A percentile compares a stretch with the other conserved stretches of the same genome.
phyloP scores from a whole-genome alignment of 2,329 filamentous ascomycete species.

The Alternaria sp. region DNA sequence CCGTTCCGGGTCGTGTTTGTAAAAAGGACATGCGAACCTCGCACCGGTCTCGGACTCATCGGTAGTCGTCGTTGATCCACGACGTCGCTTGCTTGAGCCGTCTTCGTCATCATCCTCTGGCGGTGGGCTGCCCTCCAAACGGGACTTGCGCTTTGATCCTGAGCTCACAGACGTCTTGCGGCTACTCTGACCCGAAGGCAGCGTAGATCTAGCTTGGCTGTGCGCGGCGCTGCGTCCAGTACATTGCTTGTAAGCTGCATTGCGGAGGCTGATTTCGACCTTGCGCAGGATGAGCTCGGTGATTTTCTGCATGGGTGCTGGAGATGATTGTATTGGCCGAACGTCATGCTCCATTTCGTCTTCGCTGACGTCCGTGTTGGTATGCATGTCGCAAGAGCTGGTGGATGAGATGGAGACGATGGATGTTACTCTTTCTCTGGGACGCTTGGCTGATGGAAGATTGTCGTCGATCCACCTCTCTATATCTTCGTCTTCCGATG shows the following conservation, averaged over 20 bases:
- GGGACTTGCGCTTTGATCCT: constrained; percentile 31
- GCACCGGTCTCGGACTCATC: constrained; percentile 34
- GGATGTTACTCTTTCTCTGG: constrained; percentile 33
- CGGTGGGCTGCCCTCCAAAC: constrained; percentile 24
- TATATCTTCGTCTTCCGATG: constrained; percentile 24
- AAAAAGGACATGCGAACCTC: constrained; percentile 51
- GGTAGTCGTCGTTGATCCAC: constrained; percentile 31
- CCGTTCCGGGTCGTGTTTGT: constrained; percentile 48
- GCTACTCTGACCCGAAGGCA: constrained; percentile 9
- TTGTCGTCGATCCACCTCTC: constrained; percentile 36
- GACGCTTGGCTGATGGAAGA: constrained; percentile 23
- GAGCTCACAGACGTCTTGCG: constrained; percentile 22
- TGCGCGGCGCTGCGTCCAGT: constrained; percentile 17
- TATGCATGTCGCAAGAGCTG: constrained; percentile 39
- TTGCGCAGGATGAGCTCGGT: constrained; percentile 39
- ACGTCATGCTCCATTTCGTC: constrained; percentile 24
- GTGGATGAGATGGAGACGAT: constrained; percentile 36
- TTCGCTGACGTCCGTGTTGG: constrained; percentile 33
- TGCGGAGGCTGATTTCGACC: constrained; percentile 33
- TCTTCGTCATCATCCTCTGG: constrained; percentile 32
- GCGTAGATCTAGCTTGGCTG: not conserved
- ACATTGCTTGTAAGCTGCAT: constrained; percentile 34
- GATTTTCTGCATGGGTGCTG: constrained; percentile 28
- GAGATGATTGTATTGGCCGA: not conserved
- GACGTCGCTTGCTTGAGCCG: constrained; percentile 31